phyloP scores from a whole-genome alignment of 441 rosid genomes.

The Francoa sonchifolia region DNA sequence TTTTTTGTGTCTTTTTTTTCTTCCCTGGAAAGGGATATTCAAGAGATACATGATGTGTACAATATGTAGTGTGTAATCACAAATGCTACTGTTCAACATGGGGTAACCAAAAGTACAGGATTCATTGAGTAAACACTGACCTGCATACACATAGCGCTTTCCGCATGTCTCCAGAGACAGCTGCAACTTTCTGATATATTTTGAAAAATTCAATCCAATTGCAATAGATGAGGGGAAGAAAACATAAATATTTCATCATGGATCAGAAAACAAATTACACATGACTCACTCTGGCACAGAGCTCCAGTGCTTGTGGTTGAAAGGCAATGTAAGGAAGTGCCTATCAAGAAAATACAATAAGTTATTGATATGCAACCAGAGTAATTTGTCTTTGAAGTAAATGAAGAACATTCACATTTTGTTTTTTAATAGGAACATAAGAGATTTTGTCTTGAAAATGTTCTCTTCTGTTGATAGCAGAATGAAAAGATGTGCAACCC shows the following conservation, averaged over 20 bases:
- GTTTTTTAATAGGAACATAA: no score
- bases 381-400: no score
- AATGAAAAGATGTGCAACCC: no score
- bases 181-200: slow-evolving; percentile 67
- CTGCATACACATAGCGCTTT: slow-evolving; percentile 88
- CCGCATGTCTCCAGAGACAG: slow-evolving; percentile 94
- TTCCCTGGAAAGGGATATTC: background rate
- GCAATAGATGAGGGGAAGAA: slow-evolving; percentile 7
- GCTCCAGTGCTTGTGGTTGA: slow-evolving; percentile 76
- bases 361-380: no score
- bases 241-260: background rate
- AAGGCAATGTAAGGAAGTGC: slow-evolving; percentile 48
- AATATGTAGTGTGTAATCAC: no score
- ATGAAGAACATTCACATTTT: no score
- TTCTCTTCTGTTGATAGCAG: no score
- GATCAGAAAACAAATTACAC: background rate
- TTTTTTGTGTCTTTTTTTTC: background rate
- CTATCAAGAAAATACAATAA: no score
- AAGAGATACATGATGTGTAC: no score
- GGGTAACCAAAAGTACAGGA: no score
- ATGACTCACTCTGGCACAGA: slow-evolving; percentile 81
- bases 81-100: no score
- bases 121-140: slow-evolving; percentile 32
- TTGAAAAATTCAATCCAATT: slow-evolving; percentile 8
- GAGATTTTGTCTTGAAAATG: no score